Conservation (phyloP, 257 asterid species). For the Scutellaria galericulata region DNA sequence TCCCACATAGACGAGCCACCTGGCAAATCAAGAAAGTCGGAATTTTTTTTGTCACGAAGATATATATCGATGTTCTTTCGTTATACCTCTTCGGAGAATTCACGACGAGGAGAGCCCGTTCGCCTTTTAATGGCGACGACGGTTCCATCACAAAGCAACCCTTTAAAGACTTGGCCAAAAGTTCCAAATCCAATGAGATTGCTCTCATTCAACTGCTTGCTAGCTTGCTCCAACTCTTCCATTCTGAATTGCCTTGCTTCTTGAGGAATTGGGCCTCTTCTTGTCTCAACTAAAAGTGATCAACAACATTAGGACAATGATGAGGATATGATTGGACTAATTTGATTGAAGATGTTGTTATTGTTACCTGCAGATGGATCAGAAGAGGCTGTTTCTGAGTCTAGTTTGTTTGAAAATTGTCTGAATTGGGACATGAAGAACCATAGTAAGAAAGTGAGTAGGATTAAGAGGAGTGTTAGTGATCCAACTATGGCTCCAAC, state of each 20-base stretch:
- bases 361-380: constrained; percentile 74
- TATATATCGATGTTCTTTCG: no score
- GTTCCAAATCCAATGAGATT: constrained; percentile 72
- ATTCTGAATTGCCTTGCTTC: constrained; percentile 60
- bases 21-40: constrained; percentile 37
- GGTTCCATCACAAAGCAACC: constrained; percentile 73
- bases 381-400: constrained; percentile 72
- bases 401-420: constrained; percentile 46
- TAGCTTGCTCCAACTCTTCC: constrained; percentile 78
- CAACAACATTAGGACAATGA: background rate
- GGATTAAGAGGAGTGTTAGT: constrained; percentile 39
- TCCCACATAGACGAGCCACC: constrained; percentile 57
- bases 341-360: no score
- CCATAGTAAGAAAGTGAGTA: constrained; percentile 42
- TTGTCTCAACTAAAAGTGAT: constrained; percentile 45
- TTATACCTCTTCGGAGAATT: constrained; percentile 59
- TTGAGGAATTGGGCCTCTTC: constrained; percentile 40
- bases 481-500: constrained; percentile 60
- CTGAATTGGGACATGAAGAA: constrained; percentile 38
- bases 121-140: constrained; percentile 74
- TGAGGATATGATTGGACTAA: background rate
- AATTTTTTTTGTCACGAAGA: no score
- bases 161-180: constrained; percentile 73
- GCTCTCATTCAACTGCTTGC: constrained; percentile 54
- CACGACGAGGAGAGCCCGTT: constrained; percentile 43